phyloP scores from a whole-genome alignment of 75 land plant genomes.

The Isoetes taiwanensis region DNA sequence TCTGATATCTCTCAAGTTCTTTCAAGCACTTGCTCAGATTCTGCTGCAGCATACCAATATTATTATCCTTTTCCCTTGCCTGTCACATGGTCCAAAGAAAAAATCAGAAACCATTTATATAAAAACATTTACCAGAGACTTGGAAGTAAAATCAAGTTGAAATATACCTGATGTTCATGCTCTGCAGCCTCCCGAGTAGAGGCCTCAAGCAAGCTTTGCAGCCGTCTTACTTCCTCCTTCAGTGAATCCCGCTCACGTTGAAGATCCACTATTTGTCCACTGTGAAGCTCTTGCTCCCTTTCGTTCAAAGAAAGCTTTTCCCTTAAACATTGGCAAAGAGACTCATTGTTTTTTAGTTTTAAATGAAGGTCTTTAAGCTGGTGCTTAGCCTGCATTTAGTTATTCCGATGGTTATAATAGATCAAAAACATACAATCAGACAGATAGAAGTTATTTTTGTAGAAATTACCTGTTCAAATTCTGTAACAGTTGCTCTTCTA shows the following conservation, averaged over 20 bases:
- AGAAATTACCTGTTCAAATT: conserved; percentile 15
- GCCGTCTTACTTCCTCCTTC: background rate
- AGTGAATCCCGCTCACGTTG: background rate
- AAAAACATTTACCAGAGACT: too few species aligned
- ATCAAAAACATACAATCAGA: background rate
- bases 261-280: background rate
- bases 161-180: conserved; percentile 2
- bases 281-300: background rate
- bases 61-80: conserved; percentile 11
- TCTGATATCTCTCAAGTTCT: conserved; percentile 31
- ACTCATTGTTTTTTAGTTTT: background rate
- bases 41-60: conserved; percentile 19
- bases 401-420: background rate
- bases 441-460: too few species aligned
- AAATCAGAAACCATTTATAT: background rate
- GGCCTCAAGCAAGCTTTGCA: background rate
- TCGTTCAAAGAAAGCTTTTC: background rate
- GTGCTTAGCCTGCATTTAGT: background rate
- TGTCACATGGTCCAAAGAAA: background rate
- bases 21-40: conserved; percentile 4
- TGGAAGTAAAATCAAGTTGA: too few species aligned
- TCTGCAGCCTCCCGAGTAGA: background rate
- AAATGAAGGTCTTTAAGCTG: background rate
- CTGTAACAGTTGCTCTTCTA: conserved; percentile 3
- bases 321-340: background rate